Conservation (phyloP, 805 yeast species). For the Schwanniomyces sp. region DNA sequence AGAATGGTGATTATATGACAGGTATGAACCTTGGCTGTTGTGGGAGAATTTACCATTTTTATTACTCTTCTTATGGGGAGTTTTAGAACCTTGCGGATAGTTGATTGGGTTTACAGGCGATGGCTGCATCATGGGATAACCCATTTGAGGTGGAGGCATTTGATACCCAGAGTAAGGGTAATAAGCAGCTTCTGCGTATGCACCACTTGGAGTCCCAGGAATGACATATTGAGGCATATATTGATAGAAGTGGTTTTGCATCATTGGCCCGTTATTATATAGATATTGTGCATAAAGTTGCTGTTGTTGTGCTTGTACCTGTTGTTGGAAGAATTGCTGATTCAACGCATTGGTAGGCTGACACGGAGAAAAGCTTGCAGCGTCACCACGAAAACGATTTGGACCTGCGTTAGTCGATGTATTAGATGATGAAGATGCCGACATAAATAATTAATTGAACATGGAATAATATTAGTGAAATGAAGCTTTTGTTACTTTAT, state of each 20-base stretch:
- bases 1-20: background rate
- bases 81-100: conserved; percentile 2
- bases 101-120: background rate
- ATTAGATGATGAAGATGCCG: conserved; percentile 22
- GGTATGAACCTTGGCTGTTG: background rate
- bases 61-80: conserved; percentile 1
- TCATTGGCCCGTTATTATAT: conserved; percentile 12
- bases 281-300: conserved; percentile 12
- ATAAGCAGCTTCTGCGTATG: conserved; percentile 2
- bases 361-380: conserved; percentile 36
- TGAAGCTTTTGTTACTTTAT: background rate
- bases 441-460: conserved; percentile 12
- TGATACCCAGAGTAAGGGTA: conserved; percentile 4
- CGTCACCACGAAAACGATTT: conserved; percentile 39
- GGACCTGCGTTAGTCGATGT: conserved; percentile 26
- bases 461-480: conserved; percentile 3
- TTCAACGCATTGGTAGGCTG: conserved; percentile 11
- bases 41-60: background rate
- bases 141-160: conserved; percentile 8
- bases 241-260: conserved; percentile 11
- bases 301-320: conserved; percentile 9
- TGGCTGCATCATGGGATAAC: conserved; percentile 1
- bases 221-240: conserved; percentile 11
- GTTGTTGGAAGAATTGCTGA: conserved; percentile 9
- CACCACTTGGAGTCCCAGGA: conserved; percentile 5